Conservation (phyloP, 352 stramenopile species). For the Phytophthora fragariae region DNA sequence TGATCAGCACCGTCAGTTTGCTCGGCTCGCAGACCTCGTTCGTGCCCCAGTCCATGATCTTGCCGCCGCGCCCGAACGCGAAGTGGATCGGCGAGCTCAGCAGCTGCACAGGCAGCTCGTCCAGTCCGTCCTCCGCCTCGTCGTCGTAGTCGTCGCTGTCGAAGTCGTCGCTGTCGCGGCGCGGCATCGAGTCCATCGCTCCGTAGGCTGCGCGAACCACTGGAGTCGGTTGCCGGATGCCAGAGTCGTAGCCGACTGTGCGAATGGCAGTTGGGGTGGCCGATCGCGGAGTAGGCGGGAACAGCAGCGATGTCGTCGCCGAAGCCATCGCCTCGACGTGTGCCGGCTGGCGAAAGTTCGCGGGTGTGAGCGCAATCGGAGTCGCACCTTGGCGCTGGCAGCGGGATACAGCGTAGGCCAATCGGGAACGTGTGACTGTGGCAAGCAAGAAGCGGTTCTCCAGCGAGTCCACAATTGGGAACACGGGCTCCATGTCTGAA, state of each 20-base stretch:
- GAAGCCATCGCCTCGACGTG: slow-evolving; percentile 11
- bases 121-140: slow-evolving; percentile 21
- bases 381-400: slow-evolving; percentile 46
- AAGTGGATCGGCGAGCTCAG: slow-evolving; percentile 74
- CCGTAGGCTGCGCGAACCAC: slow-evolving; percentile 33
- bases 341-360: slow-evolving; percentile 15
- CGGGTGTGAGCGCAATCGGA: slow-evolving; percentile 24
- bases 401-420: slow-evolving; percentile 65
- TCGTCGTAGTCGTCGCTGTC: slow-evolving; percentile 8
- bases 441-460: slow-evolving; percentile 70
- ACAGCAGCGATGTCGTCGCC: slow-evolving; percentile 41
- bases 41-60: slow-evolving; percentile 79
- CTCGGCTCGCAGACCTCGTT: slow-evolving; percentile 68
- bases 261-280: slow-evolving; percentile 24
- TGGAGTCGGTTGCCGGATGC: slow-evolving; percentile 14
- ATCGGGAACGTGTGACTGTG: slow-evolving; percentile 66
- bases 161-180: slow-evolving; percentile 16
- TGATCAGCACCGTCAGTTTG: slow-evolving; percentile 78
- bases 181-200: slow-evolving; percentile 27
- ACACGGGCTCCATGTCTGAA: slow-evolving; percentile 66
- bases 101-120: slow-evolving; percentile 35
- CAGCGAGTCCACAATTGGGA: slow-evolving; percentile 76
- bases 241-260: slow-evolving; percentile 17
- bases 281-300: slow-evolving; percentile 32
- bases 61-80: slow-evolving; percentile 71